Base-by-base conservation (phyloP, 1,284 basidiomycete genomes). In the Boletus semigastroideus region DNA sequence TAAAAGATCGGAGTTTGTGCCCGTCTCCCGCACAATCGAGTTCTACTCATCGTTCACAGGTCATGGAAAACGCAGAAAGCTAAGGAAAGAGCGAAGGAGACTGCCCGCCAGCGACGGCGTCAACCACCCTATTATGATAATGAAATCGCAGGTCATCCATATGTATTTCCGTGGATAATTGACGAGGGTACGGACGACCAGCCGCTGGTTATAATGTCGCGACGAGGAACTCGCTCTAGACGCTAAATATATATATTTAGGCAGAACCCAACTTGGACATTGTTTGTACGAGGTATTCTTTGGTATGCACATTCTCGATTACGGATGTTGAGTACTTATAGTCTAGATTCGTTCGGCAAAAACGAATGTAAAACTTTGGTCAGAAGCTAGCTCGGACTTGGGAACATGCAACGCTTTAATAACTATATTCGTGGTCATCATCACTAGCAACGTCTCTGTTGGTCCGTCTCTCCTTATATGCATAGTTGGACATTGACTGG, bases 1-100 rank as follows among this genome's bases (percentile, higher is more conserved):
- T 22, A 60, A 54, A 36, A 72, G 80, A 52, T 70, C 76, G 63
- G 68, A 72, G 82, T 82, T 59, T 59, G 74, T 64, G 20, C 12
- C 17, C 13, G 10, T 46, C 42, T 17, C n/a, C 42, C 6, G 25
- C 39, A 19, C 28, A 14, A 22, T 40, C 2, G 11, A 14, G 7
- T 25, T 22, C 22, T 34, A 17, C n/a, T 55, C 28, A 49, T 19
- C 10, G 12, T 34, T 20, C 46, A 36, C 40, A 71, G 68, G 30
- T 63, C 60, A n/a, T 71, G 69, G 66, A 70, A 58, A 48, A 44
- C 48, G 41, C 49, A 54, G 39, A 33, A 34, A 45, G 42, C 52
- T 37, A 62, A 56, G 31, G 58, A 57, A 46, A 68, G 53, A 25
- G 31, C 37, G 13, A 65, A 48, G 42, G 56, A 60, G 10, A 19